These are phyloP conservation scores for Daldinia concentrica DNA, from an alignment of 495 filamentous ascomycete species.

Conservation along the genomic window DNA sequence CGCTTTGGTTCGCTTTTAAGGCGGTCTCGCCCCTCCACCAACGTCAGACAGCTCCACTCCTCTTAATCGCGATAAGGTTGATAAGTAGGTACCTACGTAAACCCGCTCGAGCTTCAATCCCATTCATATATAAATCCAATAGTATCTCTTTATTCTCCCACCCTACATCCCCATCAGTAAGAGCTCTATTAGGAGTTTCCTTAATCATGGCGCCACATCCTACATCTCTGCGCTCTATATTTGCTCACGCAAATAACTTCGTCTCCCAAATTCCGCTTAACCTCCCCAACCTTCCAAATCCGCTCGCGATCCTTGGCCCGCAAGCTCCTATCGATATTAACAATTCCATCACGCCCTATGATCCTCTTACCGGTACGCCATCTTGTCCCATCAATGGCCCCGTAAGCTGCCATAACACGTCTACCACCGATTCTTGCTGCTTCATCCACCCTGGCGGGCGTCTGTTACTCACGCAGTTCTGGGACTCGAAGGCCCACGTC, in stretches of 20 bases:
- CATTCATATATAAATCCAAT: conserved; percentile 1
- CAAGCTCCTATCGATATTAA: conserved; percentile 23
- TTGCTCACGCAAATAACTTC: conserved; percentile 41
- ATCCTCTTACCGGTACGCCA: conserved; percentile 49
- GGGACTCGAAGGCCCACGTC: conserved; percentile 76
- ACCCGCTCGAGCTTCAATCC: not conserved
- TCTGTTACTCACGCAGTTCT: conserved; percentile 86
- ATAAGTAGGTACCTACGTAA: not conserved
- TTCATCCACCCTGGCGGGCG: conserved; percentile 84
- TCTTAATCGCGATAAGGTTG: conserved; percentile 4
- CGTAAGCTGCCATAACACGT: conserved; percentile 59
- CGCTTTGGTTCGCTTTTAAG: not conserved
- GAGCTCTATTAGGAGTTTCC: not conserved
- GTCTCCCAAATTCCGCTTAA: conserved; percentile 43
- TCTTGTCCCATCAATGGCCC: conserved; percentile 58
- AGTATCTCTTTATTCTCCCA: not conserved
- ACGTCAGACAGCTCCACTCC: conserved; percentile 4
- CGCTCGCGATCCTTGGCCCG: conserved; percentile 25
- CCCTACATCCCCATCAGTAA: not conserved
- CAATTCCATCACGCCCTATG: conserved; percentile 45
- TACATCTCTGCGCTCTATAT: conserved; percentile 36
- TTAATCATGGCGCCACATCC: conserved; percentile 33
- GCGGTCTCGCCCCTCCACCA: not conserved
- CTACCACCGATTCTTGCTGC: conserved; percentile 73
- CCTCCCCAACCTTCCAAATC: conserved; percentile 34